Base-by-base conservation (phyloP, 2,329 filamentous ascomycete genomes). In the Paraphaeosphaeria sporulosa region DNA sequence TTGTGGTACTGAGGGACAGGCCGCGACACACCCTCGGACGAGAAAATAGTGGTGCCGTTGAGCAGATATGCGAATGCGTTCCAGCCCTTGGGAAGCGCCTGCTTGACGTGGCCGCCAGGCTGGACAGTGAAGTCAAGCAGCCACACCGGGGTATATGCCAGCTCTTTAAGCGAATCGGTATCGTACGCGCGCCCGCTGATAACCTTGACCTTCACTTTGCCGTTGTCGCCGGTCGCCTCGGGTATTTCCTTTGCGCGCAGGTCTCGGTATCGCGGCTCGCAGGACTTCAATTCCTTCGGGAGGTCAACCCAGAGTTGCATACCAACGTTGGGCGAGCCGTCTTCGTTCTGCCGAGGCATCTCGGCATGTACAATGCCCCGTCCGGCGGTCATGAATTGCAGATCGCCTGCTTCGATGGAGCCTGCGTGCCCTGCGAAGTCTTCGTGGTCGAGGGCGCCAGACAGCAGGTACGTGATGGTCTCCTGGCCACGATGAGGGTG, bases 121-220 rank as follows among this genome's bases (percentile, higher is more conserved):
- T 87, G 81, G 55, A 98, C 86, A 21, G 86, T 88, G 54, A 97
- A 83, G 75, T 98, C 94, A 47, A 98, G 84, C 63, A 97, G 84
- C 94, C 94, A 98, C n/a, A 98, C 93, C 0, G 95, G 95, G 1
- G 94, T 98, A 79, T 98, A 97, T 15, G 94, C 94, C 47, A 98
- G 83, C 73, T 98, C 94, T 75, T 94, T 89, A 55, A 97, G 87
- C 15, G 89, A 93, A 74, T 97, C 94, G 55, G 95, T 87, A 47
- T 92, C 94, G 71, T 93, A 90, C 57, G 88, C 90, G 75, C 90
- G 88, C 21, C 94, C 95, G 0, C 90, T 94, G 69, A 98, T 98
- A 67, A 98, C 91, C 80, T 97, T 97, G 67, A 98, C 85, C 43
- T 83, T 84, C 19, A 96, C 93, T 64, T 87, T 89, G 57, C 87